phyloP scores from a whole-genome alignment of 805 yeast species.

The Kodamaea neixiangensis region DNA sequence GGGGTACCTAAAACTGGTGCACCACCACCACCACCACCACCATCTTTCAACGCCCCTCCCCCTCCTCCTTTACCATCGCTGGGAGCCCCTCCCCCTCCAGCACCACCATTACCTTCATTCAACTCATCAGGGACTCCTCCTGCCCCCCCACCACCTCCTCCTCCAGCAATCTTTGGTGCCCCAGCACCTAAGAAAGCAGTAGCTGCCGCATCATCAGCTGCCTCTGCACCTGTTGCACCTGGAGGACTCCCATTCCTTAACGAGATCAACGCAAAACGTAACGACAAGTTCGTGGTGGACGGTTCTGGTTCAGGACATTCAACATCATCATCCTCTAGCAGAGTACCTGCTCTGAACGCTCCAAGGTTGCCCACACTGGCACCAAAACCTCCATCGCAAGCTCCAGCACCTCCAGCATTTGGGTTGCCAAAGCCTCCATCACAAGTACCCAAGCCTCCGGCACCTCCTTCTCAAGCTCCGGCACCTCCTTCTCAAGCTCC shows the following conservation, averaged over 20 bases:
- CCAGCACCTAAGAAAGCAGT: conserved; percentile 13
- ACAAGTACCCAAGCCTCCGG: conserved; percentile 18
- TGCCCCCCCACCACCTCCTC: conserved; percentile 16
- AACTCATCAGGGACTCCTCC: conserved; percentile 18
- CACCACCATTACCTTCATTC: conserved; percentile 23
- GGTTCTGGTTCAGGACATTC: conserved; percentile 22
- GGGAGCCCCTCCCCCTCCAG: conserved; percentile 13
- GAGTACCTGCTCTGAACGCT: conserved; percentile 10
- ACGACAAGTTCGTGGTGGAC: conserved; percentile 47
- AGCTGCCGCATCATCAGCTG: conserved; percentile 11
- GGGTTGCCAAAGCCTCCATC: conserved; percentile 14
- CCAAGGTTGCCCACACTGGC: conserved; percentile 11
- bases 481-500: conserved; percentile 9
- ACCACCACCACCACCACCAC: conserved; percentile 18
- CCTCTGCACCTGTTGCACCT: conserved; percentile 30
- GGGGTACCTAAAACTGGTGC: conserved; percentile 23
- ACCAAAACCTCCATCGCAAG: conserved; percentile 13
- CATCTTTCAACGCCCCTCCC: conserved; percentile 9
- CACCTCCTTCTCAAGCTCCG: conserved; percentile 9
- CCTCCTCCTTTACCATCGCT: conserved; percentile 13
- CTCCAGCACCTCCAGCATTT: conserved; percentile 15
- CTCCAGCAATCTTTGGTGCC: conserved; percentile 8
- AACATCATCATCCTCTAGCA: conserved; percentile 2
- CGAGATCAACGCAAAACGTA: conserved; percentile 51
- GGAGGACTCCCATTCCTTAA: conserved; percentile 49